phyloP scores from a whole-genome alignment of 495 filamentous ascomycete species.

The Neurospora sublineolata region DNA sequence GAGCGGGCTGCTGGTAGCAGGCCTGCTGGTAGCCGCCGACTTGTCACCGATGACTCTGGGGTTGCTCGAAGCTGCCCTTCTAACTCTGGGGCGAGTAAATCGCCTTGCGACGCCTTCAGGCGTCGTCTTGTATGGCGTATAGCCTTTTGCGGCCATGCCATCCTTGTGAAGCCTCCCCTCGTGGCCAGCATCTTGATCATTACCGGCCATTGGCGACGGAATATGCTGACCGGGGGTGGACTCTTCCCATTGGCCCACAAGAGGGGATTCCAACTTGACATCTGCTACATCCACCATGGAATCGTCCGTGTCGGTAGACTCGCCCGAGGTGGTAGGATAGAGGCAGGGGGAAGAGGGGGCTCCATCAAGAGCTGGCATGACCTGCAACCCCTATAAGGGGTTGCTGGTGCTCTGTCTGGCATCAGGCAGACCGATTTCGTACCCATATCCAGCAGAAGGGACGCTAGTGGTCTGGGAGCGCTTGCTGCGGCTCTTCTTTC shows the following conservation, averaged over 20 bases:
- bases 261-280: constrained; percentile 6
- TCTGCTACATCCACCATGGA: constrained; percentile 6
- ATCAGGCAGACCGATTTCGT: constrained; percentile 17
- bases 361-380: constrained; percentile 32
- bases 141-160: constrained; percentile 45
- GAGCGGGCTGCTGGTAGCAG: neutral
- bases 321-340: constrained; percentile 3
- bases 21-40: constrained; percentile 7
- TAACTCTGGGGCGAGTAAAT: constrained; percentile 17
- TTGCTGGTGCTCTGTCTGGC: constrained; percentile 21
- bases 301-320: constrained; percentile 8
- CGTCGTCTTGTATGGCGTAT: constrained; percentile 13
- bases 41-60: constrained; percentile 1
- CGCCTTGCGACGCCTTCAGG: constrained; percentile 14
- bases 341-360: constrained; percentile 20
- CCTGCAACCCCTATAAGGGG: constrained; percentile 44
- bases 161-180: constrained; percentile 25
- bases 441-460: constrained; percentile 18
- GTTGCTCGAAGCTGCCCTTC: constrained; percentile 6
- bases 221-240: constrained; percentile 35
- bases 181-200: constrained; percentile 17
- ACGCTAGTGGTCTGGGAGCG: constrained; percentile 28
- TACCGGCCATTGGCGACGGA: constrained; percentile 18
- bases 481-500: constrained; percentile 40
- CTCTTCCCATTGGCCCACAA: constrained; percentile 29